A percentile compares a stretch with the other conserved stretches of the same genome.
phyloP scores from a whole-genome alignment of 2,329 filamentous ascomycete genomes.

The Fusarium coffeatum region DNA sequence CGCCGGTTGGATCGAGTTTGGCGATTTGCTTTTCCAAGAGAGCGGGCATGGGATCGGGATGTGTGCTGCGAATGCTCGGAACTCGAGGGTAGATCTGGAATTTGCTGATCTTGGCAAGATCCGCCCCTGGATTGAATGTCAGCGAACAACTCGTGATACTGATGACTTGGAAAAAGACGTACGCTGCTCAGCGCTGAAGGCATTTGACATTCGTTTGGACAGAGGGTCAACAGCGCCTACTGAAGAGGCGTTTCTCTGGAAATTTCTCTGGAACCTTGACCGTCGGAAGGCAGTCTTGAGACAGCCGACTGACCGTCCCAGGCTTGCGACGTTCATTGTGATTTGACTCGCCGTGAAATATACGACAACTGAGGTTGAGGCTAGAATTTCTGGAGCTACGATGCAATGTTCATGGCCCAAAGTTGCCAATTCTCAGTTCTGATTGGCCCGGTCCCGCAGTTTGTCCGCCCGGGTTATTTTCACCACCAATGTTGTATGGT shows the following conservation, averaged over 20 bases:
- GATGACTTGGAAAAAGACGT: constrained; percentile 32
- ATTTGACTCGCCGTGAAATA: constrained; percentile 37
- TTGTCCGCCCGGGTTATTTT: constrained; percentile 47
- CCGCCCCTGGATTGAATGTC: constrained; percentile 46
- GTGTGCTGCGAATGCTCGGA: constrained; percentile 64
- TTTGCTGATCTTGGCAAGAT: constrained; percentile 51
- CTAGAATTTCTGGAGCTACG: constrained; percentile 47
- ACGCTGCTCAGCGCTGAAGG: constrained; percentile 53
- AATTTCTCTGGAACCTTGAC: constrained; percentile 61
- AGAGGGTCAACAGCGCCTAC: constrained; percentile 41
- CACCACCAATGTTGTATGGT: neutral
- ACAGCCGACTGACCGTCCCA: constrained; percentile 76
- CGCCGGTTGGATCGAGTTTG: constrained; percentile 84
- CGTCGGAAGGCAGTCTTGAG: constrained; percentile 74
- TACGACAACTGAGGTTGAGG: constrained; percentile 36
- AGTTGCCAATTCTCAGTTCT: constrained; percentile 39
- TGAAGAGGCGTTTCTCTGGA: constrained; percentile 62
- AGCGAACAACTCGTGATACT: constrained; percentile 11
- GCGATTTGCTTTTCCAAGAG: constrained; percentile 77
- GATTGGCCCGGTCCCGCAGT: constrained; percentile 53
- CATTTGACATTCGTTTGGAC: constrained; percentile 29
- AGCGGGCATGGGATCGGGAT: constrained; percentile 74
- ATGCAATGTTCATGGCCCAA: constrained; percentile 25
- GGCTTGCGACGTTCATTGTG: constrained; percentile 70
- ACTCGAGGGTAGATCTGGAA: constrained; percentile 68